Evolutionary conservation across 305 asterid species (phyloP).

Genomic region (Fraxinus dipetala): DNA sequence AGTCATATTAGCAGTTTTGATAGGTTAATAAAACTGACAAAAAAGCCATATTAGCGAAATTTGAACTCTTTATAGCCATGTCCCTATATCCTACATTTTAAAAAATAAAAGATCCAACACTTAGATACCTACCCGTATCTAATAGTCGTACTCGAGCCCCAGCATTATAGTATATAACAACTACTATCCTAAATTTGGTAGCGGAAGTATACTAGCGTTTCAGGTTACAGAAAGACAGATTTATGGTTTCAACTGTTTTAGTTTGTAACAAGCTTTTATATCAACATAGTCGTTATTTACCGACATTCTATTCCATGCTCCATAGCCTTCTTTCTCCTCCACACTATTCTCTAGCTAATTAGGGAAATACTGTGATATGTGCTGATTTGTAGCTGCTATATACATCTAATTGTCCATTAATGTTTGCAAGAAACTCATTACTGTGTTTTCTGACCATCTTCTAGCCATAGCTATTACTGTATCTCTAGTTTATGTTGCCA

Average conservation of each 20-base stretch:
- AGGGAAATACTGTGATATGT: neutral
- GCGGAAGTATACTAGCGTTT: neutral
- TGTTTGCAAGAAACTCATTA: neutral
- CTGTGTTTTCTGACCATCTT: neutral
- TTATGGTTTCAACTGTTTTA: neutral
- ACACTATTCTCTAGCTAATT: neutral
- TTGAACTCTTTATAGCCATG: too few species aligned
- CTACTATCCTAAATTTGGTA: neutral
- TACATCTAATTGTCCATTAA: neutral
- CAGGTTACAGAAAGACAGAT: neutral
- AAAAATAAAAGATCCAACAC: too few species aligned
- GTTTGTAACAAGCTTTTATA: neutral
- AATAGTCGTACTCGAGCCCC: too few species aligned
- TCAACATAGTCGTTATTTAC: neutral
- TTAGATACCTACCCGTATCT: too few species aligned
- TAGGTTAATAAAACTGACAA: too few species aligned
- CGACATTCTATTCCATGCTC: neutral
- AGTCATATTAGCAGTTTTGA: too few species aligned
- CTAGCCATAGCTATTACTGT: neutral
- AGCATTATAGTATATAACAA: too few species aligned
- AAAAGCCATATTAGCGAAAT: too few species aligned
- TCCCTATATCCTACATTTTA: too few species aligned
- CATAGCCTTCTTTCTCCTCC: neutral
- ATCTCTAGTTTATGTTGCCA: neutral
- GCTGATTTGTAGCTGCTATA: neutral